Evolutionary conservation across 2,329 filamentous ascomycete species (phyloP).

Genomic region (Monilinia fructicola): DNA sequence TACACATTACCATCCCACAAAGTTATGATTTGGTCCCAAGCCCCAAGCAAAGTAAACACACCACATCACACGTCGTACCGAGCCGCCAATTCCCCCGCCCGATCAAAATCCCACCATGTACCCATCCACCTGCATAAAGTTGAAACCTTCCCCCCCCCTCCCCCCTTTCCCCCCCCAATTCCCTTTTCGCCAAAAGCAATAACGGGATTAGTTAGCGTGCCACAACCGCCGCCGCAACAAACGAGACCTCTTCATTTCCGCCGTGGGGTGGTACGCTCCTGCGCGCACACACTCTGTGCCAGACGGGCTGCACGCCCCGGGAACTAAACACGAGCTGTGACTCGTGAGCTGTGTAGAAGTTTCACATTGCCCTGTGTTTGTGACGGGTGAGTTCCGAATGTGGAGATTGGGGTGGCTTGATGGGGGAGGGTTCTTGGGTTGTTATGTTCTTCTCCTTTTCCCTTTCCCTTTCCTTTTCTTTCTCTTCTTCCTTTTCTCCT

Average conservation of each 20-base stretch:
- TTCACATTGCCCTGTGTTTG: background rate
- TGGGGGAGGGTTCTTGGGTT: background rate
- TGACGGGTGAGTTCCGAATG: background rate
- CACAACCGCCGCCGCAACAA: background rate
- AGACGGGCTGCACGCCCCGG: too few relatives aligned
- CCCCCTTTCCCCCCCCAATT: too few relatives aligned
- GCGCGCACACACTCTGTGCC: too few relatives aligned
- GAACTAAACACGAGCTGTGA: background rate
- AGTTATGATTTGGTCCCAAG: background rate
- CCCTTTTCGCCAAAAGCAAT: constrained; percentile 7
- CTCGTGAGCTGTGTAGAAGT: too few relatives aligned
- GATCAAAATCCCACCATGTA: background rate
- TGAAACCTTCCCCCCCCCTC: background rate
- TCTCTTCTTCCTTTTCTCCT: too few relatives aligned
- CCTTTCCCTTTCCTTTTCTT: background rate
- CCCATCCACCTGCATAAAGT: constrained; percentile 6
- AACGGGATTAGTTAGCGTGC: background rate
- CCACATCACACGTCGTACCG: background rate
- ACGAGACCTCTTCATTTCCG: constrained; percentile 5
- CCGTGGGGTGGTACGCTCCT: background rate
- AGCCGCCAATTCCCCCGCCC: background rate
- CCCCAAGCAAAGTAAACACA: background rate
- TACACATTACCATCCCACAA: constrained; percentile 3
- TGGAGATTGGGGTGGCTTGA: background rate
- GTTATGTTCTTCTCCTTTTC: background rate